A percentile compares a stretch with the other conserved stretches of the same genome.
These are phyloP conservation scores for Aspergillus pseudonomiae DNA, from an alignment of 2,329 filamentous ascomycete genomes.

Conservation along the genomic window DNA sequence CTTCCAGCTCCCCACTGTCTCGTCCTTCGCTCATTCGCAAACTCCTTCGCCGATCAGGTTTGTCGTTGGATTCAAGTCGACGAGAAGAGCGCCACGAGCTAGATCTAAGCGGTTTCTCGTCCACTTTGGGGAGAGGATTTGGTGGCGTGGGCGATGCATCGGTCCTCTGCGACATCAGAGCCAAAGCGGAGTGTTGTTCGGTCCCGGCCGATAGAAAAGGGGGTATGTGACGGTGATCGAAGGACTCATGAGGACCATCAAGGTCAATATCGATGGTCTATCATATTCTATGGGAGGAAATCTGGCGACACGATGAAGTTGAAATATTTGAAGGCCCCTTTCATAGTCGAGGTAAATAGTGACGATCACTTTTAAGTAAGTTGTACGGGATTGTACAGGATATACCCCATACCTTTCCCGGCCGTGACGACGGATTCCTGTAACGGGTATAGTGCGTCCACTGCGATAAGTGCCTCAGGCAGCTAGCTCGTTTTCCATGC, in stretches of 20 bases:
- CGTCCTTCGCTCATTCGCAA: constrained; percentile 32
- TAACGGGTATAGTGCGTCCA: background rate
- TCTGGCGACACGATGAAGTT: background rate
- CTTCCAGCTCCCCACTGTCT: constrained; percentile 38
- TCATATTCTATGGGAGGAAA: constrained; percentile 3
- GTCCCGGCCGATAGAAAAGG: constrained; percentile 25
- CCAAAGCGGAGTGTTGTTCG: constrained; percentile 23
- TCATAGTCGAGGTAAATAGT: constrained; percentile 2
- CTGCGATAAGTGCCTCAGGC: no score
- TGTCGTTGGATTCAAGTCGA: constrained; percentile 21
- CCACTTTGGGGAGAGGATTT: constrained; percentile 19
- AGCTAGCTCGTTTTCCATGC: no score
- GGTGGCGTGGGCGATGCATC: constrained; percentile 18
- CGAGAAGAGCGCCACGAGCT: background rate
- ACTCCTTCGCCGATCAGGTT: constrained; percentile 19
- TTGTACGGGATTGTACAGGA: background rate
- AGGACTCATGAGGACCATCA: constrained; percentile 25
- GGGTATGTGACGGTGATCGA: constrained; percentile 19
- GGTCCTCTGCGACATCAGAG: constrained; percentile 27
- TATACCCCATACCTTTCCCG: background rate
- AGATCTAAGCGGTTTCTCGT: constrained; percentile 12
- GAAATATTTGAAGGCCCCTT: background rate
- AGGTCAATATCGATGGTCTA: background rate
- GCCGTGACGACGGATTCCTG: background rate
- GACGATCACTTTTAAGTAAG: constrained; percentile 4